Base-by-base conservation (phyloP, 129 eudicot genomes). In the Escallonia rubra region DNA sequence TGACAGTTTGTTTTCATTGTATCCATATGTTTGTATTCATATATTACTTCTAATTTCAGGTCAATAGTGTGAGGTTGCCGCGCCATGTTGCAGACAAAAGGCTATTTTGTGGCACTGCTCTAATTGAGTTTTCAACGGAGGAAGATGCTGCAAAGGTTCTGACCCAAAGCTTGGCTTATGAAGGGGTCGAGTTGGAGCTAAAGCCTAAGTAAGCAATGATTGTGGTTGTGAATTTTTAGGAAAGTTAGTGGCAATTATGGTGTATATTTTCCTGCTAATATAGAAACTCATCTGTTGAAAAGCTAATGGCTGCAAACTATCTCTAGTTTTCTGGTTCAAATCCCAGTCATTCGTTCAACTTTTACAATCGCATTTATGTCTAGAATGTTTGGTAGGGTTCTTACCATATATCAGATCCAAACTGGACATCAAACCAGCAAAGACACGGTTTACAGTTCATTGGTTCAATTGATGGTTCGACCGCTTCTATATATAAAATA, bases 61-160 rank as follows among this genome's bases (percentile, higher is more conserved):
- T 93, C 74, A 93, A 78, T 61, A 89, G 98, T 76, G 96, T 93
- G 86, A 84, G 98, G 83, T 69, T 89, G 59, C 98, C 98, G 38
- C 87, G 87, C 10, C 98, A 89, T 80, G 98, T 86, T 74, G 78
- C 80, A 44, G 87, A 84, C 76, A 84, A 80, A 61, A 82, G 82
- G 69, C 46, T 89, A 49, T 82, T 93, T 59, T 86, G 85, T 68
- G 99, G 96, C 23, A 89, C 96, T 8, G 95, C 96, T 14, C 76
- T 93, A 59, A 73, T 89, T 84, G 99, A 89, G 68, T 89, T 93
- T 65, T 82, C 99, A 57, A 69, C 86, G 3, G 99, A 89, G 72
- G 99, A 93, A 65, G 99, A 89, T 69, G 96, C 88, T 48, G 74
- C 83, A 61, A 80, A 70, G 53, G 51, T 93, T 72, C 75, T 86